Conservation (phyloP, 2,329 filamentous ascomycete genomes). For the Pseudogymnoascus sp. region DNA sequence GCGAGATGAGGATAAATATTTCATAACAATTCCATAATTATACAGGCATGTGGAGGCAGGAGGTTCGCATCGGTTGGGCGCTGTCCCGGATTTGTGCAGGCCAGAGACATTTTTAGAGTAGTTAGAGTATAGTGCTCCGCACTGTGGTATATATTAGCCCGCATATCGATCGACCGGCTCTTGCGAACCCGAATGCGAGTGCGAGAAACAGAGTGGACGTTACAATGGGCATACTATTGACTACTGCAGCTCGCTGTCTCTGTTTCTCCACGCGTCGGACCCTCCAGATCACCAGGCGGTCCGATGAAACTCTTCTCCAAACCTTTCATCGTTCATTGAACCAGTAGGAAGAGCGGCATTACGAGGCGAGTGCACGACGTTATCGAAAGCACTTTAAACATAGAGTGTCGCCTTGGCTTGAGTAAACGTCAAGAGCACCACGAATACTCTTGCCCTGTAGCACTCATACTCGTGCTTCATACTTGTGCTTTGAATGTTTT, state of each 20-base stretch:
- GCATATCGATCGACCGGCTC: not conserved
- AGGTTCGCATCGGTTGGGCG: not conserved
- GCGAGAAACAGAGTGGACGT: not conserved
- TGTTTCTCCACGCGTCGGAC: not conserved
- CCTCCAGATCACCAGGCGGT: not conserved
- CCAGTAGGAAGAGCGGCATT: not conserved
- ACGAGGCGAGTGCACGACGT: not conserved
- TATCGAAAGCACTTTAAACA: not conserved
- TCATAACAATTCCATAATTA: slow-evolving; percentile 3
- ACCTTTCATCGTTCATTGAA: not conserved
- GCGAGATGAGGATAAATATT: not conserved
- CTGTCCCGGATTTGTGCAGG: not conserved
- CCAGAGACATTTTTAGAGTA: not conserved
- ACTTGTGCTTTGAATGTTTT: not conserved
- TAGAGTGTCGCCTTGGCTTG: not conserved
- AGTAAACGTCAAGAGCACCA: not conserved
- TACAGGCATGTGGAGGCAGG: not conserved
- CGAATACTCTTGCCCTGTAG: not conserved
- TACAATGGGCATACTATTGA: too few relatives aligned
- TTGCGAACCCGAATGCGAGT: not conserved
- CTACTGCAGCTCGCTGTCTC: not conserved
- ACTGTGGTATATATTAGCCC: not conserved
- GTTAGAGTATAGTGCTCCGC: not conserved
- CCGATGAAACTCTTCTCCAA: not conserved
- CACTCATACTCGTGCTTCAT: not conserved